These are phyloP conservation scores for Phytophthora aleatoria DNA, from an alignment of 352 stramenopile genomes.

Conservation along the genomic window DNA sequence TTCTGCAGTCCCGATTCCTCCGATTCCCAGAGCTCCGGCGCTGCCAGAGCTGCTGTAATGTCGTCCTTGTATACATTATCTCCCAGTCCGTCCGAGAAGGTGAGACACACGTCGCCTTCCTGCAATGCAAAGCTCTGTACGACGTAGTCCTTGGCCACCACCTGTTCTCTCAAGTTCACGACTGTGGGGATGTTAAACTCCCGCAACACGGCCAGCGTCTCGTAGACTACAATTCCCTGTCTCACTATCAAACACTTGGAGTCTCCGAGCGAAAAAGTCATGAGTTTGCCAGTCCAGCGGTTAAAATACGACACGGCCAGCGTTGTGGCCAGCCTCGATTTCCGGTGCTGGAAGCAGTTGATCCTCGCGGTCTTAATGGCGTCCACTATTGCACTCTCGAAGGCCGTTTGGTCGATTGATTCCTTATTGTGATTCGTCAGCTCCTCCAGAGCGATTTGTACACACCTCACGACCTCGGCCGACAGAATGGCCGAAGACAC, in stretches of 20 bases:
- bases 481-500: constrained; percentile 71
- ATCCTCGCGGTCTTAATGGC: constrained; percentile 61
- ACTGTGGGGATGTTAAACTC: constrained; percentile 86
- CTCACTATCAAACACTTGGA: constrained; percentile 76
- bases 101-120: constrained; percentile 63
- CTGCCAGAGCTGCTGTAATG: constrained; percentile 35
- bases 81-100: constrained; percentile 77
- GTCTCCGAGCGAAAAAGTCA: constrained; percentile 79
- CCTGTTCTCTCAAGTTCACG: constrained; percentile 60
- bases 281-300: constrained; percentile 58
- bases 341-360: constrained; percentile 60
- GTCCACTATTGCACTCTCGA: constrained; percentile 60
- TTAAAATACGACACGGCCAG: constrained; percentile 79
- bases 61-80: constrained; percentile 88
- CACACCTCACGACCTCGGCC: constrained; percentile 52
- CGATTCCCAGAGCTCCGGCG: constrained; percentile 28
- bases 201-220: constrained; percentile 66
- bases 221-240: constrained; percentile 55
- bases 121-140: constrained; percentile 70
- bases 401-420: constrained; percentile 38
- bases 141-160: constrained; percentile 62
- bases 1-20: constrained; percentile 40
- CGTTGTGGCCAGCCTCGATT: constrained; percentile 70
- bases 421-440: constrained; percentile 58
- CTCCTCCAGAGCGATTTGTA: constrained; percentile 55